These are phyloP conservation scores for Arachis stenosperma DNA, from an alignment of 306 rosid species.

Conservation along the genomic window DNA sequence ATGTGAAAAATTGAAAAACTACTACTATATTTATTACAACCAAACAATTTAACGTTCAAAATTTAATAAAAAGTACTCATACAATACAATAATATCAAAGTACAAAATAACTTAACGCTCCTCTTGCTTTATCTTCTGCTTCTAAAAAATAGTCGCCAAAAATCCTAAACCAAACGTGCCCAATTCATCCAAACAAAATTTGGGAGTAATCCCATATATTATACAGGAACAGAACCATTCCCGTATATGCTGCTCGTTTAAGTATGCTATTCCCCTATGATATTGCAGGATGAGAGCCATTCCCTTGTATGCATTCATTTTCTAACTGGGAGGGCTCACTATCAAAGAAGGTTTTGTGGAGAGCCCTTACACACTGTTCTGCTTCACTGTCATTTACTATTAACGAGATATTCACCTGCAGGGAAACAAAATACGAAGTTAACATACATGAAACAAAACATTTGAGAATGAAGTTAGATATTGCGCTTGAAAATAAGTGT, in stretches of 20 bases:
- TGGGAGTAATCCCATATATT: slow-evolving; percentile 9
- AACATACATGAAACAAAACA: slow-evolving; percentile 21
- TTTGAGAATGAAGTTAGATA: slow-evolving; percentile 7
- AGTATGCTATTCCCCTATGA: not conserved
- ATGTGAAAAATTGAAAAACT: too few relatives aligned
- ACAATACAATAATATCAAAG: too few relatives aligned
- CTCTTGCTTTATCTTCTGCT: too few relatives aligned
- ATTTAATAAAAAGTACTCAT: too few relatives aligned
- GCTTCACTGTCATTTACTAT: slow-evolving; percentile 86
- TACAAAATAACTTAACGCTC: too few relatives aligned
- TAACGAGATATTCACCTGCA: slow-evolving; percentile 89
- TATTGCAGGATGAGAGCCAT: not conserved
- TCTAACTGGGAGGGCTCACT: slow-evolving; percentile 44
- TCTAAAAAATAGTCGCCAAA: too few relatives aligned
- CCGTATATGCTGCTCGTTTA: not conserved
- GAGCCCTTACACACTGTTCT: slow-evolving; percentile 82
- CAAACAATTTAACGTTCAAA: too few relatives aligned
- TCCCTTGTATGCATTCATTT: not conserved
- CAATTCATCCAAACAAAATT: not conserved
- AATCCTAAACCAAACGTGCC: not conserved
- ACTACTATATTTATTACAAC: too few relatives aligned
- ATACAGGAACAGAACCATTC: not conserved
- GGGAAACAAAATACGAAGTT: slow-evolving; percentile 23
- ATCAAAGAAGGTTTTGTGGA: slow-evolving; percentile 80
- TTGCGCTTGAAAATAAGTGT: too few relatives aligned